A percentile compares a stretch with the other conserved stretches of the same genome.
These are phyloP conservation scores for Pistacia vera DNA, from an alignment of 345 rosid genomes.

Conservation along the genomic window DNA sequence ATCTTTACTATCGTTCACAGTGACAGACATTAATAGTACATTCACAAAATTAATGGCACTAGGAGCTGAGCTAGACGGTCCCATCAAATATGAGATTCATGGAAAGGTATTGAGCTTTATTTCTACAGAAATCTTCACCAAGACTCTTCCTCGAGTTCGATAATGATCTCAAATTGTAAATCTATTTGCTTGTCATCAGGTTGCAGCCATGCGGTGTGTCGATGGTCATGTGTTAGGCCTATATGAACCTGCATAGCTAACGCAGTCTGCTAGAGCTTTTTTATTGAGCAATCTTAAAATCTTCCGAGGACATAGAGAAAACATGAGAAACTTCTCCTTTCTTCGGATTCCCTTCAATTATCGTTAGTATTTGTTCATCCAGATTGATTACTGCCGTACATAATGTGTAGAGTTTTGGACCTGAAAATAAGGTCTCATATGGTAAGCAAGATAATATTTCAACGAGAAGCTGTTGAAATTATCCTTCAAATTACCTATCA, in stretches of 20 bases:
- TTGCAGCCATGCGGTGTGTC: slow-evolving; percentile 77
- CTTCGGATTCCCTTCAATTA: slow-evolving; percentile 54
- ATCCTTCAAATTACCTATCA: slow-evolving; percentile 43
- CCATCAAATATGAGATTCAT: slow-evolving; percentile 87
- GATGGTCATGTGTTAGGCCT: slow-evolving; percentile 88
- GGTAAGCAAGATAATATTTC: slow-evolving; percentile 10
- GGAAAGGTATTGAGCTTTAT: slow-evolving; percentile 63
- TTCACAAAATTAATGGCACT: slow-evolving; percentile 79
- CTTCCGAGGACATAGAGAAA: slow-evolving; percentile 43
- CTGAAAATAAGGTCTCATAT: slow-evolving; percentile 33
- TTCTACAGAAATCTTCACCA: background rate
- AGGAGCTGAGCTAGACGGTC: slow-evolving; percentile 89
- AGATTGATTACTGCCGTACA: slow-evolving; percentile 48
- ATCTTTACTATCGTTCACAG: slow-evolving; percentile 78
- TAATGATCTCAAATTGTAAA: background rate
- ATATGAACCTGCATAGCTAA: slow-evolving; percentile 53
- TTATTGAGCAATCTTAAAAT: slow-evolving; percentile 17
- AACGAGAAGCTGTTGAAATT: slow-evolving; percentile 9
- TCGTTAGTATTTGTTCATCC: slow-evolving; percentile 44
- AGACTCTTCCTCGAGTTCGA: background rate
- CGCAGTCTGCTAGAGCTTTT: slow-evolving; percentile 1
- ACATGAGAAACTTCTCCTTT: slow-evolving; percentile 41
- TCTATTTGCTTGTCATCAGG: slow-evolving; percentile 41
- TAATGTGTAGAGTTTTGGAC: slow-evolving; percentile 53
- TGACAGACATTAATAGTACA: slow-evolving; percentile 71